phyloP scores from a whole-genome alignment of 805 yeast genomes.

The Ogataea ramenticola region DNA sequence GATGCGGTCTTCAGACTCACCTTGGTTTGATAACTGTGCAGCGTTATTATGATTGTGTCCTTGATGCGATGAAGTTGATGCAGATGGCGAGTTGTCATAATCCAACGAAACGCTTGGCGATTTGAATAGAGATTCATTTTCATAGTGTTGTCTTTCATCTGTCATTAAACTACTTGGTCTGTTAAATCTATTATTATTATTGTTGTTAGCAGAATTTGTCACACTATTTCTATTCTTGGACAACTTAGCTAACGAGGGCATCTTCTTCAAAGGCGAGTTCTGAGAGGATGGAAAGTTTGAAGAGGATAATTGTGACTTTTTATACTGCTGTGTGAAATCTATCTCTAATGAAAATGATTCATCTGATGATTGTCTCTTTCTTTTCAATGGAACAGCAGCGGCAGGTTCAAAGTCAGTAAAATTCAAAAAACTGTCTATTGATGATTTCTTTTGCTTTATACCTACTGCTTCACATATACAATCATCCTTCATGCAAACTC shows the following conservation, averaged over 20 bases:
- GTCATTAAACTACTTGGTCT: not conserved
- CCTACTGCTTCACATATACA: constrained; percentile 59
- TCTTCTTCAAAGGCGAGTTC: constrained; percentile 10
- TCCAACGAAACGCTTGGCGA: constrained; percentile 15
- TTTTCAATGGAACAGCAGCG: constrained; percentile 58
- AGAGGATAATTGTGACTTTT: too few relatives aligned
- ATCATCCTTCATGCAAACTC: constrained; percentile 60
- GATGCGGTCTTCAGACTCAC: constrained; percentile 28
- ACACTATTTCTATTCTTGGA: too few relatives aligned
- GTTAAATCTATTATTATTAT: not conserved
- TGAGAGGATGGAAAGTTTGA: constrained; percentile 25
- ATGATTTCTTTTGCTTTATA: constrained; percentile 20
- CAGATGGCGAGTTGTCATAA: constrained; percentile 2
- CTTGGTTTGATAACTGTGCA: constrained; percentile 19
- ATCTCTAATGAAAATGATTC: constrained; percentile 30
- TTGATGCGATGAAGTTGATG: constrained; percentile 1
- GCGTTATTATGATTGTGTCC: constrained; percentile 19
- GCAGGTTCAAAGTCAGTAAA: constrained; percentile 41
- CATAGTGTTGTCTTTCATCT: not conserved
- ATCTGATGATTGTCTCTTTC: constrained; percentile 19
- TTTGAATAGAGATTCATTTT: constrained; percentile 18
- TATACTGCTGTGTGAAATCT: constrained; percentile 48
- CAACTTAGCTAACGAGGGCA: constrained; percentile 17
- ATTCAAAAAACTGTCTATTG: constrained; percentile 4
- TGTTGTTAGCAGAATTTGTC: constrained; percentile 5